Evolutionary conservation across 192 early-diverging fungal genomes (phyloP).

Genomic region (Dissophora globulifera): DNA sequence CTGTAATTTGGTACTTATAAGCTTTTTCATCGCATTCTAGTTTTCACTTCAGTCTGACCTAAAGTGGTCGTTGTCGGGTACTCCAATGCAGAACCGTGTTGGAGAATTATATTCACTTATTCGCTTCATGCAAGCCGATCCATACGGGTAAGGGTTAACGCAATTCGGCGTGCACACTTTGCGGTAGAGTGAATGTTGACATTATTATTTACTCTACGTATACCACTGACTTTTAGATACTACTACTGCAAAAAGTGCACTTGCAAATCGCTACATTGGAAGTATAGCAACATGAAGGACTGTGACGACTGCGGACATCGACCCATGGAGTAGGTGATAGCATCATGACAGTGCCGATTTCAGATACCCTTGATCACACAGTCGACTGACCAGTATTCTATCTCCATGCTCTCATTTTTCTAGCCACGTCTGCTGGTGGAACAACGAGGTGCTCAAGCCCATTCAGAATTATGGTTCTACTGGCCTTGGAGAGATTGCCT

Average conservation of each 20-base stretch:
- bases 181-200: not conserved
- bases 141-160: constrained; percentile 36
- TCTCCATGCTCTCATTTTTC: too few species aligned
- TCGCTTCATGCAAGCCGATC: constrained; percentile 80
- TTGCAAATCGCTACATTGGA: constrained; percentile 76
- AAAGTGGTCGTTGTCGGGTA: constrained; percentile 91
- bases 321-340: constrained; percentile 63
- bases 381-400: too few species aligned
- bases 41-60: constrained; percentile 75
- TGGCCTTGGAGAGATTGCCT: constrained; percentile 70
- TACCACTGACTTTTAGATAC: constrained; percentile 58
- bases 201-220: not conserved
- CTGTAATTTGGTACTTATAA: too few species aligned
- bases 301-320: constrained; percentile 70
- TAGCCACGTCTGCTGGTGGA: constrained; percentile 88
- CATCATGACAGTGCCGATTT: too few species aligned
- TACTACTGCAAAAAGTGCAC: constrained; percentile 87
- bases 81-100: constrained; percentile 93
- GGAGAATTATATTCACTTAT: constrained; percentile 94
- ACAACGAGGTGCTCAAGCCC: constrained; percentile 88
- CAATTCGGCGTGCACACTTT: not conserved
- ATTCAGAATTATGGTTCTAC: constrained; percentile 81
- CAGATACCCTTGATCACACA: too few species aligned
- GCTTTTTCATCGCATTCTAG: too few species aligned
- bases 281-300: constrained; percentile 59